A percentile compares a stretch with the other conserved stretches of the same genome.
These are phyloP conservation scores for Fomes fomentarius DNA, from an alignment of 1,284 basidiomycete species.

Conservation along the genomic window DNA sequence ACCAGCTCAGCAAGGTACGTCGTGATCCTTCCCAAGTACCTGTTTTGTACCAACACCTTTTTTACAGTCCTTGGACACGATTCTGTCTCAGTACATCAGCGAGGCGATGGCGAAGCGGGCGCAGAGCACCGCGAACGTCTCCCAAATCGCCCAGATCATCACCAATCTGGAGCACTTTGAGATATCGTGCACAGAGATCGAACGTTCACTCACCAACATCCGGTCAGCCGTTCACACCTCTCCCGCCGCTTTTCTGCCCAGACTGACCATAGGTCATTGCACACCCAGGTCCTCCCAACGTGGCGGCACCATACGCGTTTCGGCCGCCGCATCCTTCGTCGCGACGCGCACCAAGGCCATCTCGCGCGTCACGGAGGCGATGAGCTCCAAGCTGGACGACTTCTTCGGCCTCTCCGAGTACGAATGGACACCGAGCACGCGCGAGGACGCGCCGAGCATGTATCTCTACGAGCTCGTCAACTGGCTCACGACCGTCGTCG, in stretches of 20 bases:
- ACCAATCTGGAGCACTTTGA: slow-evolving; percentile 95
- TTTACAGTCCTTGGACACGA: slow-evolving; percentile 80
- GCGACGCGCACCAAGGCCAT: slow-evolving; percentile 74
- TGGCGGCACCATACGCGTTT: slow-evolving; percentile 79
- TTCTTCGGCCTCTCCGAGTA: slow-evolving; percentile 96
- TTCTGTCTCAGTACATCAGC: slow-evolving; percentile 84
- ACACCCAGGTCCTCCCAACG: slow-evolving; percentile 63
- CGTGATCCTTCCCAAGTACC: not conserved
- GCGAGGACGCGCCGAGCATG: slow-evolving; percentile 81
- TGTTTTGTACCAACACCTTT: not conserved
- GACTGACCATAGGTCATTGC: not conserved
- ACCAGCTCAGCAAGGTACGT: slow-evolving; percentile 83
- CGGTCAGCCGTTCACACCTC: slow-evolving; percentile 45
- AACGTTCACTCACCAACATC: slow-evolving; percentile 83
- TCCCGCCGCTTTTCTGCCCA: not conserved
- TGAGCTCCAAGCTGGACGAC: slow-evolving; percentile 93
- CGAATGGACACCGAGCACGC: slow-evolving; percentile 80
- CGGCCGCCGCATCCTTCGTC: slow-evolving; percentile 70
- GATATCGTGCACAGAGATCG: slow-evolving; percentile 84
- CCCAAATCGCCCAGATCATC: slow-evolving; percentile 93
- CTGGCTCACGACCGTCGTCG: slow-evolving; percentile 96
- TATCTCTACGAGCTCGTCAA: slow-evolving; percentile 96
- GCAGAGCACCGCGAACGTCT: slow-evolving; percentile 78
- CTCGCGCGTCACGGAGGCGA: slow-evolving; percentile 80
- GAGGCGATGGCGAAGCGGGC: slow-evolving; percentile 77